Evolutionary conservation across 495 filamentous ascomycete species (phyloP), one percentile per base, ranked within the genome.

Genomic region (Daldinia caldariorum): DNA sequence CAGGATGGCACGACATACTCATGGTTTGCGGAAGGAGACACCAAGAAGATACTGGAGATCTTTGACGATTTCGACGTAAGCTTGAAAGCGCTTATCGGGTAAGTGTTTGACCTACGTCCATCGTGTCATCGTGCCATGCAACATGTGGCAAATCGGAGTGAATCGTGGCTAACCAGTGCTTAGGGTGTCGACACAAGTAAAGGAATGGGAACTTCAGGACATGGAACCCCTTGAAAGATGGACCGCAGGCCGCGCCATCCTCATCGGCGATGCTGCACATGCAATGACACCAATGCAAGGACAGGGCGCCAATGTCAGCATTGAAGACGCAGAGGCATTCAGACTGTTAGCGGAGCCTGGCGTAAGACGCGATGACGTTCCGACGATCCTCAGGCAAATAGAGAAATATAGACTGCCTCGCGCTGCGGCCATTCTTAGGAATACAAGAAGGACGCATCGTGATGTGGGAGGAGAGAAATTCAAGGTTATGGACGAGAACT

Each of bases 251-350:
- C 72, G 78, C 1, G 71, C 73, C 6, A 76, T 80, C 13, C 69
- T 85, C 35, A 78, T 82, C 45, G 82, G 80, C 22, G 82, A 84
- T 49, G 81, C 82, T 0, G 81, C 82, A 0, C 82, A 84, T 62
- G 79, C 80, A n/a, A 79, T 81, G 76, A 71, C 74, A 1, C 79
- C 78, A 1, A 57, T 73, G 26, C 79, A 82, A 38, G 82, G 77
- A 2, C 74, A 80, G 35, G 81, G 80, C 14, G 77, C 76, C 6
- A 78, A 71, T 18, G 66, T 77, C 20, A 74, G 79, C 1, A 76
- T 82, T 29, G 81, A 83, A 68, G 81, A 82, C 50, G 80, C 77
- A 0, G 76, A 78, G 20, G 71, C 67, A 0, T 70, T 79, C 12
- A 59, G 59, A 34, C 70, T 74, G 2, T 57, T 78, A 22, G 69